Conservation (phyloP, 179 eudicot species). For the Dionaea muscipula region DNA sequence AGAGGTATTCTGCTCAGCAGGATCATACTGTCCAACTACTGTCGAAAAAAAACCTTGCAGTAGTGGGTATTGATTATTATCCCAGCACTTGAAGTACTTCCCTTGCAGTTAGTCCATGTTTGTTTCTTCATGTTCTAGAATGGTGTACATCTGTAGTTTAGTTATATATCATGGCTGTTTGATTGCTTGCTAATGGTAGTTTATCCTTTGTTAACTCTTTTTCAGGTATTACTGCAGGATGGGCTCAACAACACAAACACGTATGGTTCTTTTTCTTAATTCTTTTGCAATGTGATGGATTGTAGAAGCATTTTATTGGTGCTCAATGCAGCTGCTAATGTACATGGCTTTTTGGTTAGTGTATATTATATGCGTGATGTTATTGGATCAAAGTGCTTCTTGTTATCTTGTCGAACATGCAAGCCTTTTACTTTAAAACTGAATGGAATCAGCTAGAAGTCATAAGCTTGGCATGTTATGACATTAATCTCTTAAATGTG, state of each 20-base stretch:
- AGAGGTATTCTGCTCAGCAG: slow-evolving; percentile 80
- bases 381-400: no score
- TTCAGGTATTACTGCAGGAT: slow-evolving; percentile 66
- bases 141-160: neutral
- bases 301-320: neutral
- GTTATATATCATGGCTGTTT: neutral
- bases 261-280: slow-evolving; percentile 24
- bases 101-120: neutral
- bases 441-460: no score
- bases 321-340: no score
- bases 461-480: no score
- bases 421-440: no score
- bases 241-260: slow-evolving; percentile 51
- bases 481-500: no score
- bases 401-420: no score
- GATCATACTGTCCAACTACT: slow-evolving; percentile 70
- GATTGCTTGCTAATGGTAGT: slow-evolving; percentile 5
- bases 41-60: slow-evolving; percentile 43
- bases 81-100: slow-evolving; percentile 15
- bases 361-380: no score
- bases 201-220: slow-evolving; percentile 8
- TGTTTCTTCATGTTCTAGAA: neutral
- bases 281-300: neutral
- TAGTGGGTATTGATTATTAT: slow-evolving; percentile 51
- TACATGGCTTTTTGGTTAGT: no score